Conservation (phyloP, 495 filamentous ascomycete genomes). For the Symbiotaphrina buchneri region DNA sequence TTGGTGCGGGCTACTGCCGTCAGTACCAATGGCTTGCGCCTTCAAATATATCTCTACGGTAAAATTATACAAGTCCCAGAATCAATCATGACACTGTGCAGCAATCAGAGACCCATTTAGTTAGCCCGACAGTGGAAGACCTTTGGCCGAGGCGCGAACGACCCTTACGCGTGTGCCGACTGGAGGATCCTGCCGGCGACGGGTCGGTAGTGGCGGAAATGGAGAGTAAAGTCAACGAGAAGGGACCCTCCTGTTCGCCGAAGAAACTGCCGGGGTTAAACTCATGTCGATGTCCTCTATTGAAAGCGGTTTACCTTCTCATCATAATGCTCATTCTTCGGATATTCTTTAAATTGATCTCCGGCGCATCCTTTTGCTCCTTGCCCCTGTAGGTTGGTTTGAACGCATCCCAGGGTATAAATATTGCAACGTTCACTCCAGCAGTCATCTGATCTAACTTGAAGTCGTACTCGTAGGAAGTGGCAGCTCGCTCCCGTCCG, state of each 20-base stretch:
- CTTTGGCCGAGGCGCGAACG: too few relatives aligned
- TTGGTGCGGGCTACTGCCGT: too few relatives aligned
- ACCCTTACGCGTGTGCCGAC: too few relatives aligned
- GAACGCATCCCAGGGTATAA: slow-evolving; percentile 36
- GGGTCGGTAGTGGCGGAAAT: slow-evolving; percentile 25
- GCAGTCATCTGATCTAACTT: neutral
- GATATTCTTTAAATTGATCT: slow-evolving; percentile 31
- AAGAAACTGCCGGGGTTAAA: slow-evolving; percentile 34
- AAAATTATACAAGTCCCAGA: too few relatives aligned
- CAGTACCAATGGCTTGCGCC: too few relatives aligned
- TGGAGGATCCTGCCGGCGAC: too few relatives aligned
- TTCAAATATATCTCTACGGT: too few relatives aligned
- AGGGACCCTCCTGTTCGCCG: slow-evolving; percentile 47
- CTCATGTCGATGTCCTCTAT: neutral
- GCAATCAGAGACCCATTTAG: too few relatives aligned
- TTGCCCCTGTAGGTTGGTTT: slow-evolving; percentile 52
- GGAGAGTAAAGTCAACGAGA: slow-evolving; percentile 29
- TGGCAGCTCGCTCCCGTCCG: slow-evolving; percentile 35
- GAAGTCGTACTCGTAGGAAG: slow-evolving; percentile 35
- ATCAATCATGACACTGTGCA: too few relatives aligned
- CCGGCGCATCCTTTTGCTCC: slow-evolving; percentile 26
- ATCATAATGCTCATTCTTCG: slow-evolving; percentile 53
- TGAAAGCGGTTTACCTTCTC: slow-evolving; percentile 30
- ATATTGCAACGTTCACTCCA: slow-evolving; percentile 9
- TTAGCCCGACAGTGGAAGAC: too few relatives aligned